Evolutionary conservation across 352 stramenopile species (phyloP).

Genomic region (Phytophthora crassamura): DNA sequence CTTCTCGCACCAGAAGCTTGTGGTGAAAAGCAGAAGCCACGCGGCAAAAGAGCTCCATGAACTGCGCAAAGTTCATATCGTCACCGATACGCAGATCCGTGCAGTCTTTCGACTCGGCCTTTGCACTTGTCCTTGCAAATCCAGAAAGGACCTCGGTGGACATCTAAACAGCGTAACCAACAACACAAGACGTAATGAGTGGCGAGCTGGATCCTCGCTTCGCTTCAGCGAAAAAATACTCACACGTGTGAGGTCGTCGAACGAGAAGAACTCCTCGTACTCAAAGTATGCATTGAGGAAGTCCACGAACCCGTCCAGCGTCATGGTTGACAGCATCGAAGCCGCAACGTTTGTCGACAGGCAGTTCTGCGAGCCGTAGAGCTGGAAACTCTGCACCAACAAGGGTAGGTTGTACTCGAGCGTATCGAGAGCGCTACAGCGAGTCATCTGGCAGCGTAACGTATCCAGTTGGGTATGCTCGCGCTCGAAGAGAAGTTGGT

Average conservation of each 20-base stretch:
- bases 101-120: conserved; percentile 16
- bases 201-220: background rate
- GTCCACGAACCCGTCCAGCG: conserved; percentile 74
- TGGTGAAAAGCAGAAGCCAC: conserved; percentile 62
- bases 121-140: conserved; percentile 4
- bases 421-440: conserved; percentile 51
- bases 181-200: background rate
- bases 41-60: conserved; percentile 72
- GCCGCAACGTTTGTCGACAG: conserved; percentile 14
- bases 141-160: conserved; percentile 7
- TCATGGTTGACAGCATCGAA: conserved; percentile 42
- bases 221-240: background rate
- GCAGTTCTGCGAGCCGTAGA: conserved; percentile 52
- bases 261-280: conserved; percentile 78
- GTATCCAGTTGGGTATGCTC: conserved; percentile 39
- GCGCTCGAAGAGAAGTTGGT: conserved; percentile 28
- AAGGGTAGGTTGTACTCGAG: conserved; percentile 54
- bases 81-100: background rate
- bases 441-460: conserved; percentile 56
- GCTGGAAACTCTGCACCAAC: conserved; percentile 63
- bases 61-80: conserved; percentile 62
- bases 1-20: conserved; percentile 50
- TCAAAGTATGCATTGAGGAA: conserved; percentile 85
- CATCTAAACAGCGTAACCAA: conserved; percentile 15
- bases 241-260: conserved; percentile 46